phyloP scores from a whole-genome alignment of 352 stramenopile species.

The Pythium phragmitis region DNA sequence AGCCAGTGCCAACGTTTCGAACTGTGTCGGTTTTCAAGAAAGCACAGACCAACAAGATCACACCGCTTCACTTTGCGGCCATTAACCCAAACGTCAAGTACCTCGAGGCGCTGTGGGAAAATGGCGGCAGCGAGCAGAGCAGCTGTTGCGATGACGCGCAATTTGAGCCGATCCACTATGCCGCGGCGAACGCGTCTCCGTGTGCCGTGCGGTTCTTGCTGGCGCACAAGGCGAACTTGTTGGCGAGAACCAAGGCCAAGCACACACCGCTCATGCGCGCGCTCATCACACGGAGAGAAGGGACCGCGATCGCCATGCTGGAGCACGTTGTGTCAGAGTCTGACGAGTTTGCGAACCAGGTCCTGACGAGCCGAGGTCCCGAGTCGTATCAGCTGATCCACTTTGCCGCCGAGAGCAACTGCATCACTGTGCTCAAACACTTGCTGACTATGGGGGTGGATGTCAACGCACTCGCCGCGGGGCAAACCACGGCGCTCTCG shows the following conservation, averaged over 20 bases:
- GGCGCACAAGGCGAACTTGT: constrained; percentile 41
- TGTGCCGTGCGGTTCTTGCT: constrained; percentile 53
- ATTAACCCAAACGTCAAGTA: constrained; percentile 74
- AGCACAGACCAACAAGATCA: constrained; percentile 46
- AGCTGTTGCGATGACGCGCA: constrained; percentile 41
- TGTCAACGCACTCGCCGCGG: constrained; percentile 38
- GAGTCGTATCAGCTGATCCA: constrained; percentile 54
- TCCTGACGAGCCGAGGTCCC: constrained; percentile 41
- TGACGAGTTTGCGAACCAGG: constrained; percentile 20
- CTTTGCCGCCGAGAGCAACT: constrained; percentile 49
- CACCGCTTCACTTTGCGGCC: constrained; percentile 62
- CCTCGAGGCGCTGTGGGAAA: constrained; percentile 54
- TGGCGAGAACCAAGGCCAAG: constrained; percentile 48
- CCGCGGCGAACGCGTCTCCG: constrained; percentile 45
- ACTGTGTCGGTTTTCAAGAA: constrained; percentile 64
- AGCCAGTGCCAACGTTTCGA: constrained; percentile 48
- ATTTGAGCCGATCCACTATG: constrained; percentile 68
- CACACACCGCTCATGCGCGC: constrained; percentile 64
- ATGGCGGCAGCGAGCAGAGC: constrained; percentile 38
- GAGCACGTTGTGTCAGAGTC: constrained; percentile 40
- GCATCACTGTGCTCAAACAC: constrained; percentile 40
- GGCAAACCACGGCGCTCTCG: constrained; percentile 52
- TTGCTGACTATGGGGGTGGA: constrained; percentile 48
- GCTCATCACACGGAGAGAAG: constrained; percentile 38
- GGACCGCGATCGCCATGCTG: constrained; percentile 52